Evolutionary conservation across 1,139 yeast genomes (phyloP).

Genomic region (Taiozyma onychis): DNA sequence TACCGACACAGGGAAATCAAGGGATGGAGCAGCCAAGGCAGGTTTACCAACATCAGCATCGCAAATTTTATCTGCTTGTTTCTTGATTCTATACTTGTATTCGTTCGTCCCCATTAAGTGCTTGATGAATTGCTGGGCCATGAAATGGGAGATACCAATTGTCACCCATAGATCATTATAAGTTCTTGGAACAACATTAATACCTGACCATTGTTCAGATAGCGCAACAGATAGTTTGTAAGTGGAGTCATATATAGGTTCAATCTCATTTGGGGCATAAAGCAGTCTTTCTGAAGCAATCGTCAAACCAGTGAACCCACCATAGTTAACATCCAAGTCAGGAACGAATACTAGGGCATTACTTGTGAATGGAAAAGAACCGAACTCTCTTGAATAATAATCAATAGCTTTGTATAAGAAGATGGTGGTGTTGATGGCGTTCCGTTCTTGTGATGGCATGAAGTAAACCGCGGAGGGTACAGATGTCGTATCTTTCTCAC

Average conservation of each 20-base stretch:
- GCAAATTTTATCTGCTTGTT: conserved; percentile 59
- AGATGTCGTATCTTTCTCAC: conserved; percentile 29
- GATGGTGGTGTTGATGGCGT: conserved; percentile 68
- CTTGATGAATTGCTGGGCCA: conserved; percentile 69
- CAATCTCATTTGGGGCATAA: conserved; percentile 75
- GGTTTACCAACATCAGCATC: conserved; percentile 74
- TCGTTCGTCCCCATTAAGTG: conserved; percentile 81
- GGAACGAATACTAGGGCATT: conserved; percentile 73
- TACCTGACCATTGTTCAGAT: conserved; percentile 92
- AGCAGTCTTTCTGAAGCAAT: conserved; percentile 57
- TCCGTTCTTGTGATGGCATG: conserved; percentile 19
- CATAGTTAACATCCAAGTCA: conserved; percentile 45
- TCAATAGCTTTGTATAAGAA: conserved; percentile 77
- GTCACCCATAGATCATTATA: conserved; percentile 91
- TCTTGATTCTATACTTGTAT: conserved; percentile 64
- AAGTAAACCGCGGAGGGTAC: conserved; percentile 29
- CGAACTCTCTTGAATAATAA: conserved; percentile 80
- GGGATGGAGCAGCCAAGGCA: conserved; percentile 68
- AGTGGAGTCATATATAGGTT: conserved; percentile 70
- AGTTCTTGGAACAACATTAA: conserved; percentile 77
- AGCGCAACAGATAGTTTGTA: conserved; percentile 63
- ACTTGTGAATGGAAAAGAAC: conserved; percentile 87
- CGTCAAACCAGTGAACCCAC: conserved; percentile 75
- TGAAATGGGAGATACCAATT: conserved; percentile 76
- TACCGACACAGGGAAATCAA: conserved; percentile 61